A percentile compares a stretch with the other conserved stretches of the same genome.
Conservation (phyloP, 208 protist genomes). For the Acanthamoeba lenticulata region DNA sequence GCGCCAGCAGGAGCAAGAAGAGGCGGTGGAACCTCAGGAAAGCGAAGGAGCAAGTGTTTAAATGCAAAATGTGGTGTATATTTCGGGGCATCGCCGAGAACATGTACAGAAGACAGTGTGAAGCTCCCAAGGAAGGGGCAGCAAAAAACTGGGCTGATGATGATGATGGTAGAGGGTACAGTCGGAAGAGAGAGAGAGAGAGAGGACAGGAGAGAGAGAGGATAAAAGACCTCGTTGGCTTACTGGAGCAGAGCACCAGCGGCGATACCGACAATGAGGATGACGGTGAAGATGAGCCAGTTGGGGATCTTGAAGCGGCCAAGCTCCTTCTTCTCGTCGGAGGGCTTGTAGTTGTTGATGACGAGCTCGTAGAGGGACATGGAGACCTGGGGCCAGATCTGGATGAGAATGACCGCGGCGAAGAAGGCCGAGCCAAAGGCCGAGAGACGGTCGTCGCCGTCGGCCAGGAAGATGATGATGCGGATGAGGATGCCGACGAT, state of each 20-base stretch:
- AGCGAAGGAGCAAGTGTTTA: no score
- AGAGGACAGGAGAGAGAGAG: not conserved
- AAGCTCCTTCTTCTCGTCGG: constrained; percentile 64
- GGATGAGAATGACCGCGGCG: constrained; percentile 45
- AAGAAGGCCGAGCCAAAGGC: constrained; percentile 55
- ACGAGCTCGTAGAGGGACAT: constrained; percentile 59
- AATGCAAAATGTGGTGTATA: no score
- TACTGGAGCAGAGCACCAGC: not conserved
- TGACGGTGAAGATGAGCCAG: constrained; percentile 56
- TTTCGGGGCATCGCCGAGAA: not conserved
- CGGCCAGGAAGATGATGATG: constrained; percentile 30
- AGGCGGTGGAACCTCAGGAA: not conserved
- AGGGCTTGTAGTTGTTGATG: constrained; percentile 56
- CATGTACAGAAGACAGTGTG: not conserved
- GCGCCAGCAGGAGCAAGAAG: no score
- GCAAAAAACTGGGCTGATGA: no score
- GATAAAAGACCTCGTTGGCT: not conserved
- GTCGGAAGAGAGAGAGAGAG: not conserved
- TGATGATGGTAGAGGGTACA: not conserved
- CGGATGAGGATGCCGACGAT: constrained; percentile 53
- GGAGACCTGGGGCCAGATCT: constrained; percentile 48
- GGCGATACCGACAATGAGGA: constrained; percentile 59
- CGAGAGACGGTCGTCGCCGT: not conserved
- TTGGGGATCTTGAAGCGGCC: constrained; percentile 62
- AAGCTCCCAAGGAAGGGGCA: not conserved